Conservation (phyloP, 805 yeast genomes). For the Saturnispora diversa region DNA sequence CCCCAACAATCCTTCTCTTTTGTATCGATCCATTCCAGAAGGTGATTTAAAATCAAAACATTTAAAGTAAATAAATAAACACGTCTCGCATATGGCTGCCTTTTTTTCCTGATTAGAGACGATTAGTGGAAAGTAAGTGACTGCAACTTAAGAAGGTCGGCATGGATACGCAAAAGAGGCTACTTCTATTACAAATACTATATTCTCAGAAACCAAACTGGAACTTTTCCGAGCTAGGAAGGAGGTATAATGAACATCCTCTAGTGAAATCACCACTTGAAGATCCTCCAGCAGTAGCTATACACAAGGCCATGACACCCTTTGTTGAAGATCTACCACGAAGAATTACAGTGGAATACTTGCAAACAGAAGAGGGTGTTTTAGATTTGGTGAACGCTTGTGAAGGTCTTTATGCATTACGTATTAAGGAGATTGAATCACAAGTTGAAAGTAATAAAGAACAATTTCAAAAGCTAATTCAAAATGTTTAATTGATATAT, state of each 20-base stretch:
- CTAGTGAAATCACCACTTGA: background rate
- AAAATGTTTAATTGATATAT: no score
- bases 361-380: slow-evolving; percentile 1
- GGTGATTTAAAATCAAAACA: background rate
- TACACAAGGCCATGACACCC: background rate
- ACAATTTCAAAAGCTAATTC: no score
- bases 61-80: background rate
- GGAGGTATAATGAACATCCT: slow-evolving; percentile 1
- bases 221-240: background rate
- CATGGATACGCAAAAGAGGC: slow-evolving; percentile 3
- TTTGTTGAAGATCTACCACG: slow-evolving; percentile 2
- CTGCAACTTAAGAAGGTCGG: no score
- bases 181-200: slow-evolving; percentile 4
- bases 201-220: slow-evolving; percentile 8
- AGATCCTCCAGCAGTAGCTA: background rate
- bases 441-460: no score
- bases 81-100: background rate
- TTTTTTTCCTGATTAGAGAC: no score
- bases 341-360: slow-evolving; percentile 2
- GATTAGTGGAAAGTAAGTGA: background rate
- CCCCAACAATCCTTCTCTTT: slow-evolving; percentile 39
- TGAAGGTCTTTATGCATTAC: slow-evolving; percentile 2
- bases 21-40: slow-evolving; percentile 6
- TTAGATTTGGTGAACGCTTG: slow-evolving; percentile 1
- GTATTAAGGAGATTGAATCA: slow-evolving; percentile 2